A percentile compares a stretch with the other conserved stretches of the same genome.
Conservation (phyloP, 148 eudicot genomes). For the Nepenthes mirabilis region DNA sequence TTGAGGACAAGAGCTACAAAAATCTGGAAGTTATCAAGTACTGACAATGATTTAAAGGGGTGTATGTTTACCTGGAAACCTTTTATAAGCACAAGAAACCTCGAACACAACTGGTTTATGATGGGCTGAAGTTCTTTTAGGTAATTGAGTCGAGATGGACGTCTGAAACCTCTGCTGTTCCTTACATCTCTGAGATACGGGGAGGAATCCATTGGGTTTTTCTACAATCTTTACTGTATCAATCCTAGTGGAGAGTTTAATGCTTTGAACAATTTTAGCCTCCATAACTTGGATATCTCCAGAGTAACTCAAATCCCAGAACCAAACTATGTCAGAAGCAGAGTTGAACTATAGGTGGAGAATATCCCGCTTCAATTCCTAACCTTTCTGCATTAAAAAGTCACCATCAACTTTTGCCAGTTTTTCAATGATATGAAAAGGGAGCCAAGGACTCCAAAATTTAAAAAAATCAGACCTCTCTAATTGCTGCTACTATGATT, state of each 20-base stretch:
- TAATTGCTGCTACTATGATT: too few species aligned
- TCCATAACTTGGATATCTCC: conserved; percentile 19
- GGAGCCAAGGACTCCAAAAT: too few species aligned
- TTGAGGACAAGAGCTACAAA: too few species aligned
- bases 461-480: too few species aligned
- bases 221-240: conserved; percentile 22
- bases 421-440: too few species aligned
- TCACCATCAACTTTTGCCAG: too few species aligned
- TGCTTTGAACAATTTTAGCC: conserved; percentile 34
- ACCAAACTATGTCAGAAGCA: too few species aligned
- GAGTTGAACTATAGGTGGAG: too few species aligned
- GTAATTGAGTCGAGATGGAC: conserved; percentile 16
- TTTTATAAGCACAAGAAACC: conserved; percentile 39
- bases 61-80: conserved; percentile 33
- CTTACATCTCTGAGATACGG: conserved; percentile 21
- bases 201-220: conserved; percentile 24
- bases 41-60: neutral
- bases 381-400: too few species aligned
- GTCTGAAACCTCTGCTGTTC: conserved; percentile 18
- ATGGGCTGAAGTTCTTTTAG: conserved; percentile 12
- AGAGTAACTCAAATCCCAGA: too few species aligned
- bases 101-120: conserved; percentile 17
- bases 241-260: conserved; percentile 34
- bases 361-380: too few species aligned
- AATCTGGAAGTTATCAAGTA: too few species aligned